phyloP scores from a whole-genome alignment of 306 rosid genomes.

The Begonia fuchsioides region DNA sequence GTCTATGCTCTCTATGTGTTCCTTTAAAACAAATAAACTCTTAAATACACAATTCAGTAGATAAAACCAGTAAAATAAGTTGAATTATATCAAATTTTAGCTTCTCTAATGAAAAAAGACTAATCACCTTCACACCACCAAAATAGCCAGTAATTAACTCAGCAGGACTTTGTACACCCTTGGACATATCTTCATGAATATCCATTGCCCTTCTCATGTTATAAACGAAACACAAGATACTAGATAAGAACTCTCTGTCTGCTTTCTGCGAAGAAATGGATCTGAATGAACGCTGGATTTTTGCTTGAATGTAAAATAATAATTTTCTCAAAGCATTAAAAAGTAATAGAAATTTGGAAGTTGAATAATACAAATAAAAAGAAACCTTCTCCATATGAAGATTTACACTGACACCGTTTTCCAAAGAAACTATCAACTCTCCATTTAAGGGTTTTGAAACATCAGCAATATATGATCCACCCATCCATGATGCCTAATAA shows the following conservation, averaged over 20 bases:
- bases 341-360: background rate
- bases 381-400: slow-evolving; percentile 65
- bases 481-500: slow-evolving; percentile 64
- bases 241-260: slow-evolving; percentile 39
- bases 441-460: slow-evolving; percentile 44
- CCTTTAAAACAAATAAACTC: background rate
- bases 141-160: slow-evolving; percentile 65
- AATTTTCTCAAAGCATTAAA: background rate
- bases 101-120: background rate
- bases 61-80: no score
- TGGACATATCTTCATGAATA: slow-evolving; percentile 48
- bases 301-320: background rate
- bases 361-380: background rate
- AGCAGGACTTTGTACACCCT: slow-evolving; percentile 31
- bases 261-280: slow-evolving; percentile 32
- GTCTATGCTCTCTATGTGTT: no score
- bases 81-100: background rate
- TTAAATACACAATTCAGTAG: no score
- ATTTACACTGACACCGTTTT: slow-evolving; percentile 33
- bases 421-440: slow-evolving; percentile 52
- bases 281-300: background rate
- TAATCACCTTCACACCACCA: slow-evolving; percentile 49
- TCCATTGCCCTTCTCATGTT: slow-evolving; percentile 54
- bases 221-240: slow-evolving; percentile 37
- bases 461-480: slow-evolving; percentile 62